Evolutionary conservation across 768 basidiomycete genomes (phyloP), one percentile per base, ranked within the genome.

Genomic region (Boletus fagicola): DNA sequence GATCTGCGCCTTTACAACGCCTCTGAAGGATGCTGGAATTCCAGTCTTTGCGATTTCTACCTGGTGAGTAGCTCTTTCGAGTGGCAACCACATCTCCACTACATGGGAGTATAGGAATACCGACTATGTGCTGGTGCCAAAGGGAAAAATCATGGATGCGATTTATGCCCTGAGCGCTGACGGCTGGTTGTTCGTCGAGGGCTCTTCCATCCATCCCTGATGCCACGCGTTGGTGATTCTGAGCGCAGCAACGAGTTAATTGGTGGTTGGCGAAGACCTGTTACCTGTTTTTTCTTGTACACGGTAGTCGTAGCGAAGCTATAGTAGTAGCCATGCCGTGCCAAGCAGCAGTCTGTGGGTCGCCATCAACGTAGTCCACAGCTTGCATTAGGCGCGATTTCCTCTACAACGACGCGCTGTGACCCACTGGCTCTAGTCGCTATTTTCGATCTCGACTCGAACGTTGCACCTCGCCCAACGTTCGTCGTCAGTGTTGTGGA

Each of bases 41-140:
- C 80, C 80, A 0, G 74, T 88, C 6, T 87, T 86, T 67, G 83
- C 78, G 18, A 53, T 85, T 36, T 86, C 85, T 7, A 87, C 86
- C 26, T 89, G 82, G 84, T 85, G 59, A 58, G 75, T 57, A 20
- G n/a, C 28, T 36, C 18, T 20, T 20, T 46, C 16, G 30, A 5
- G 43, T n/a, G 6, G 44, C 13, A 38, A 18, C 43, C 18, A 31
- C 40, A 46, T 31, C 31, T 50, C 22, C 22, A 18, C 36, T 26
- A 22, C 42, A 42, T 33, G 13, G 12, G n/a, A 24, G 18, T 30
- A 22, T 58, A 87, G 84, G 84, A 84, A 86, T 67, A 87, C 86
- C 6, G 86, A 87, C 65, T 85, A 83, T 65, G 72, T 87, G 12
- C 69, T 87, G 26, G 78, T 88, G 22, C 80, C 82, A 16, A 73